Evolutionary conservation across 1,284 basidiomycete genomes (phyloP), one percentile per base, ranked within the genome.

Genomic region (Papiliotrema nemorosa): DNA sequence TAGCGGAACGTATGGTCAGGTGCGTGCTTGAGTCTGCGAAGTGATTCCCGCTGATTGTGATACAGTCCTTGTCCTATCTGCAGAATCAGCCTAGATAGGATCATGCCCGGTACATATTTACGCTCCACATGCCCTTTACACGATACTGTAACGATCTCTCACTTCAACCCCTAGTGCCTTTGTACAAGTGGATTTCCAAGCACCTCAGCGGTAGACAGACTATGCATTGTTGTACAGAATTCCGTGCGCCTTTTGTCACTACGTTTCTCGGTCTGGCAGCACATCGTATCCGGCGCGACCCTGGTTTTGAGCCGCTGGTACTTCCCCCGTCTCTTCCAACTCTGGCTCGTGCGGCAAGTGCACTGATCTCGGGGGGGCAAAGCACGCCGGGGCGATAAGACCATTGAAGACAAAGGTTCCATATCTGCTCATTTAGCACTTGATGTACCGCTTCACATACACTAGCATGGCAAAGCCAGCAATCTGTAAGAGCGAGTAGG

Each of bases 381-480:
- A 73, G 45, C 87, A 58, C 82, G 89, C 65, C 79, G 86, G 57
- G 75, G 85, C 44, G 82, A 91, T 54, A 81, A 90, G 70, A 24
- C 73, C 67, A 78, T 92, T 54, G 85, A 89, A 70, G 80, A 89
- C 63, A 40, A 76, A 75, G 9, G 75, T 76, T 36, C 72, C 71
- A 57, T 73, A 76, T 3, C 70, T 70, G 39, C 9, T 44, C 14
- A 35, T 16, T 41, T 3, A 43, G 22, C 26, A 27, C 37, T 18
- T 25, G 39, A 22, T 21, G n/a, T 36, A 5, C 21, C 44, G 12
- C 21, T 12, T 2, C 0, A 64, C 66, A 62, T 42, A 92, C 81
- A 97, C 93, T 54, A 99, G 81, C 47, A 97, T 75, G 9, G 80
- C 82, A 73, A 99, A 99, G 2, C 96, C 96, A 13, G 83, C 62